Percentiles rank a stretch among this genome's conserved stretches.
Evolutionary conservation across 1,139 yeast species (phyloP).

Genomic region (Wickerhamomyces sp.): DNA sequence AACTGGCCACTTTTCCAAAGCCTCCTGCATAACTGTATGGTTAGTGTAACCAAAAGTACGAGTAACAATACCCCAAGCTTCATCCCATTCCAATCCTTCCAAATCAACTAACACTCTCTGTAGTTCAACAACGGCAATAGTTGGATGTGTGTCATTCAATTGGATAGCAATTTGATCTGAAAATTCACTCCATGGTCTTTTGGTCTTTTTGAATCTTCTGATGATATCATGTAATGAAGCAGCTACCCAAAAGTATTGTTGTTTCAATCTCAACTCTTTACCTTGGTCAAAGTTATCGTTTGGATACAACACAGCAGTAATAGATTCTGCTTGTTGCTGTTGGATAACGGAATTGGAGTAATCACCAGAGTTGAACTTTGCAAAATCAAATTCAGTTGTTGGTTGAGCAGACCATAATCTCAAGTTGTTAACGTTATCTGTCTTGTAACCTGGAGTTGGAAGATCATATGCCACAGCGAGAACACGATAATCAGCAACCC

Average conservation of each 20-base stretch:
- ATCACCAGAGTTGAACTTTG: constrained; percentile 89
- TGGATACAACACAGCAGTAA: constrained; percentile 88
- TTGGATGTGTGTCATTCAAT: constrained; percentile 93
- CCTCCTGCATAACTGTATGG: constrained; percentile 94
- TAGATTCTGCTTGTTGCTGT: constrained; percentile 86
- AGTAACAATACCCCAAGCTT: constrained; percentile 82
- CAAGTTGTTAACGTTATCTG: constrained; percentile 80
- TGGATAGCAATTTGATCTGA: constrained; percentile 89
- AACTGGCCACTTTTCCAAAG: constrained; percentile 94
- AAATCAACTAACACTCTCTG: constrained; percentile 82
- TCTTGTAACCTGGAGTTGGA: constrained; percentile 90
- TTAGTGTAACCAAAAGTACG: constrained; percentile 86
- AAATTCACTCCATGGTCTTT: constrained; percentile 76
- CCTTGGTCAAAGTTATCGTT: constrained; percentile 91
- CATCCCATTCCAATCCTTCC: constrained; percentile 75
- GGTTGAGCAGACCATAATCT: constrained; percentile 91
- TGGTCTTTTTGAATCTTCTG: constrained; percentile 80
- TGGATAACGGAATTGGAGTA: constrained; percentile 78
- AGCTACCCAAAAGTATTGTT: constrained; percentile 96
- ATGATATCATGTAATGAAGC: constrained; percentile 90
- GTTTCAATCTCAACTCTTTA: constrained; percentile 87
- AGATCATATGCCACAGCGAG: constrained; percentile 90
- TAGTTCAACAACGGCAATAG: constrained; percentile 84
- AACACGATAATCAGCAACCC: constrained; percentile 89
- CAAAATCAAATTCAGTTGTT: constrained; percentile 86